Base-by-base conservation (phyloP, 164 flowering plant genomes). In the Nelumbo lutea region DNA sequence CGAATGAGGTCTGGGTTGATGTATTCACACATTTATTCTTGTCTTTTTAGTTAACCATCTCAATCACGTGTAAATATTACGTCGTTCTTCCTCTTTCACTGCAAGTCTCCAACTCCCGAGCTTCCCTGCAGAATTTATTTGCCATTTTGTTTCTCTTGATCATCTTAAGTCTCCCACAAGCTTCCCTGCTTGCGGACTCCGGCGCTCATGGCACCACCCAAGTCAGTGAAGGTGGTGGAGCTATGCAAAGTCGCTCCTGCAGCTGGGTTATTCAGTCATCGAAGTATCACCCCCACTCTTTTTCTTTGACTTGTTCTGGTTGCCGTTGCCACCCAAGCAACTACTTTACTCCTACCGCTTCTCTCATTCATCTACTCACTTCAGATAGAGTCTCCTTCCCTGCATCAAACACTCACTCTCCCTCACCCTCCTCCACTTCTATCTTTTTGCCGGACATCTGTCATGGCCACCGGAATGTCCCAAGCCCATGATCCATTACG, bases 351-450 rank as follows among this genome's bases (percentile, higher is more conserved):
- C 79, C 70, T 82, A 72, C 60, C n/a, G 71, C 50, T 27, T 46
- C 7, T 7, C 48, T 7, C 48, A 46, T 7, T 7, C 48, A 46
- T 4, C 48, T 4, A 46, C 1, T 13, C 58, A 38, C 38, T 70
- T 76, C 65, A 8, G 14, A 1, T 1, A 70, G 38, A 13, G 70
- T 43, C 5, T 62, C 4, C 55, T 84, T 40, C 84, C 88, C 1
- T 57, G 7, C 2, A 79, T 84, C 61, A 75, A 75, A 41, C 69
- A 71, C 64, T 80, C 84, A 1, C 77, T 85, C 10, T 75, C 83
- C 15, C 55, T 46, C 48, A 46, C 48, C 48, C 48, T 4, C 7
- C 48, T 4, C 5, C 48, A 51, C 13, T 51, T 51, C 55, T 51
- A 51, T 14, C 9, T 14, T 5, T 10, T 51, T 5, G 55, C 55